Percentiles rank a stretch among this genome's conserved stretches.
Conservation (phyloP, 1,139 yeast species). For the Zygosaccharomyces pseudobailii region DNA sequence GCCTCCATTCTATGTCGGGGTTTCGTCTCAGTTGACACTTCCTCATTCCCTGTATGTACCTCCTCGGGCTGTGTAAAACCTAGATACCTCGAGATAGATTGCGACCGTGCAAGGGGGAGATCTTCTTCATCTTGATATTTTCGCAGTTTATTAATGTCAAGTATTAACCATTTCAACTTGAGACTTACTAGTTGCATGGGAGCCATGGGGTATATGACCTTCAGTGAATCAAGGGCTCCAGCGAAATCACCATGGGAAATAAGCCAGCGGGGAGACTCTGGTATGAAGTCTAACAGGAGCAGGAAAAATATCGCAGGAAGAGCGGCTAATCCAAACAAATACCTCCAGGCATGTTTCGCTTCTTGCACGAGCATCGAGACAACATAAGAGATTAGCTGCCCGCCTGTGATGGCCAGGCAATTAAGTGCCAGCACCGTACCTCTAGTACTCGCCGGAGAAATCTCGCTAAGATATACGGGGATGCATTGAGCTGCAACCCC, state of each 20-base stretch:
- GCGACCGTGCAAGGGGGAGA: constrained; percentile 6
- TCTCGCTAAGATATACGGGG: constrained; percentile 42
- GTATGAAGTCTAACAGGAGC: constrained; percentile 40
- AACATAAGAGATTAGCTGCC: constrained; percentile 42
- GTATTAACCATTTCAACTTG: constrained; percentile 31
- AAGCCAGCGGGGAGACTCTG: constrained; percentile 58
- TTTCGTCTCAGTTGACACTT: background rate
- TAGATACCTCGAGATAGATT: background rate
- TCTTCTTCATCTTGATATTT: constrained; percentile 15
- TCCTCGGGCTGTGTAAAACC: background rate
- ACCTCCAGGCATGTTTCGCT: constrained; percentile 39
- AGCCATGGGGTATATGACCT: constrained; percentile 38
- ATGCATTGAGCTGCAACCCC: constrained; percentile 43
- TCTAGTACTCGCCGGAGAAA: constrained; percentile 39
- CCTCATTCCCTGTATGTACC: background rate
- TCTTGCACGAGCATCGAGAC: constrained; percentile 32
- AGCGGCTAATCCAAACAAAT: constrained; percentile 38
- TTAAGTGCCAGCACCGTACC: constrained; percentile 40
- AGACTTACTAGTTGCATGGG: constrained; percentile 30
- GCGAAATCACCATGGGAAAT: constrained; percentile 38
- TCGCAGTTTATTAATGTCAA: constrained; percentile 28
- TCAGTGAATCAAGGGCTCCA: constrained; percentile 39
- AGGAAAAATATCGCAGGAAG: constrained; percentile 40
- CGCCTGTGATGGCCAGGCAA: constrained; percentile 43
- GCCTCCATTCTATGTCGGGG: constrained; percentile 26